phyloP scores from a whole-genome alignment of 768 basidiomycete genomes.

The Galerina sulciceps region DNA sequence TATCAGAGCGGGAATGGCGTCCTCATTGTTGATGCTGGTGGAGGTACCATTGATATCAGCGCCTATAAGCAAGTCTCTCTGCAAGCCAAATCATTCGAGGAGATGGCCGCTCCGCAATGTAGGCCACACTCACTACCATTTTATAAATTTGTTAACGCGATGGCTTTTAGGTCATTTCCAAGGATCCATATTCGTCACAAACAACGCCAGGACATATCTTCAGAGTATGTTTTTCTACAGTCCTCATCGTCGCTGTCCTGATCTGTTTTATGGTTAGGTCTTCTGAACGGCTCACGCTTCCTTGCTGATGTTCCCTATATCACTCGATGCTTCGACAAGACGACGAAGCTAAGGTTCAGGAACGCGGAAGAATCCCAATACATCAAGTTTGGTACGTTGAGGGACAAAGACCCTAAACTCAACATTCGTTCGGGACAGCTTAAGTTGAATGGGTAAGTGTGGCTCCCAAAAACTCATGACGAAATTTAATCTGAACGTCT shows the following conservation, averaged over 20 bases:
- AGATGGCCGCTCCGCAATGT: slow-evolving; percentile 53
- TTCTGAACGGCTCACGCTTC: slow-evolving; percentile 42
- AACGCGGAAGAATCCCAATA: slow-evolving; percentile 40
- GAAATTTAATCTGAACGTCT: neutral
- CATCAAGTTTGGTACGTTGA: slow-evolving; percentile 48
- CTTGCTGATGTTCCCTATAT: slow-evolving; percentile 43
- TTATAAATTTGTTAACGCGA: neutral
- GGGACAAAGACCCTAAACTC: slow-evolving; percentile 40
- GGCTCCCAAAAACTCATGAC: neutral
- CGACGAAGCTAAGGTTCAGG: slow-evolving; percentile 47
- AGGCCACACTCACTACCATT: neutral
- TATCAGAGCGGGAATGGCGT: slow-evolving; percentile 48
- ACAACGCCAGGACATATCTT: slow-evolving; percentile 40
- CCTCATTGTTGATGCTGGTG: slow-evolving; percentile 64
- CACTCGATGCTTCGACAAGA: slow-evolving; percentile 45
- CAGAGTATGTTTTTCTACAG: slow-evolving; percentile 29
- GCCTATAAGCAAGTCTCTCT: slow-evolving; percentile 49
- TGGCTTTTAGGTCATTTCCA: slow-evolving; percentile 33
- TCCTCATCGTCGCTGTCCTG: neutral
- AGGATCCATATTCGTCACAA: slow-evolving; percentile 54
- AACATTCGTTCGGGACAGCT: slow-evolving; percentile 51
- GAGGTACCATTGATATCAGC: slow-evolving; percentile 67
- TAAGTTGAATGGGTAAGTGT: slow-evolving; percentile 39
- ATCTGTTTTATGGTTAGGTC: slow-evolving; percentile 26
- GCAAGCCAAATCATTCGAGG: slow-evolving; percentile 39